phyloP scores from a whole-genome alignment of 1,139 yeast genomes.

The Debaryomycetaceae sp. region DNA sequence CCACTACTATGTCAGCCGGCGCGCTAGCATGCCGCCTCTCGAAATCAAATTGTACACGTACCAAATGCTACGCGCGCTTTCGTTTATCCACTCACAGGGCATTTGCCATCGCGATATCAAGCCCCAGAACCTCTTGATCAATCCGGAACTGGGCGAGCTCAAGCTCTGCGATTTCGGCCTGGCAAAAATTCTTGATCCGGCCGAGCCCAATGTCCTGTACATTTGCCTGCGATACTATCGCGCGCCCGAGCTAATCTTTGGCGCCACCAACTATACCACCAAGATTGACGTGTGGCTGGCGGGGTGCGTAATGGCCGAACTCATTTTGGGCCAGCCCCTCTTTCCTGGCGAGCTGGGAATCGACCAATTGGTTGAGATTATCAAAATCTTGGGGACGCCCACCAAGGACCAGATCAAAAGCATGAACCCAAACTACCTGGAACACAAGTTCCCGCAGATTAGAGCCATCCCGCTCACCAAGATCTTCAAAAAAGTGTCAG shows the following conservation, averaged over 20 bases:
- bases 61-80: conserved; percentile 83
- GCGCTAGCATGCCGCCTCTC: conserved; percentile 75
- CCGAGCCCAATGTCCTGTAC: conserved; percentile 90
- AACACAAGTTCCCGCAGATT: conserved; percentile 93
- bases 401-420: conserved; percentile 82
- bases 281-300: conserved; percentile 97
- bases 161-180: conserved; percentile 97
- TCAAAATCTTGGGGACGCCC: conserved; percentile 93
- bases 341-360: conserved; percentile 98
- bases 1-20: conserved; percentile 67
- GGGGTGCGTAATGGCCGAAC: conserved; percentile 96
- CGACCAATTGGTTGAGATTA: conserved; percentile 93
- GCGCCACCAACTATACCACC: conserved; percentile 89
- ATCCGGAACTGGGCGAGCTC: conserved; percentile 72
- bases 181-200: conserved; percentile 84
- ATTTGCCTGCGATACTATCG: conserved; percentile 94
- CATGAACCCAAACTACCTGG: conserved; percentile 97
- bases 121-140: conserved; percentile 87
- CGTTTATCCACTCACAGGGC: conserved; percentile 81
- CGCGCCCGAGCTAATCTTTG: conserved; percentile 88
- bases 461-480: conserved; percentile 83
- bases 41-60: conserved; percentile 87
- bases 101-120: conserved; percentile 97
- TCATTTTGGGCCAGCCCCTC: conserved; percentile 87
- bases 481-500: conserved; percentile 61